Evolutionary conservation across 768 basidiomycete genomes (phyloP).

Genomic region (Gymnopilus dilepis): DNA sequence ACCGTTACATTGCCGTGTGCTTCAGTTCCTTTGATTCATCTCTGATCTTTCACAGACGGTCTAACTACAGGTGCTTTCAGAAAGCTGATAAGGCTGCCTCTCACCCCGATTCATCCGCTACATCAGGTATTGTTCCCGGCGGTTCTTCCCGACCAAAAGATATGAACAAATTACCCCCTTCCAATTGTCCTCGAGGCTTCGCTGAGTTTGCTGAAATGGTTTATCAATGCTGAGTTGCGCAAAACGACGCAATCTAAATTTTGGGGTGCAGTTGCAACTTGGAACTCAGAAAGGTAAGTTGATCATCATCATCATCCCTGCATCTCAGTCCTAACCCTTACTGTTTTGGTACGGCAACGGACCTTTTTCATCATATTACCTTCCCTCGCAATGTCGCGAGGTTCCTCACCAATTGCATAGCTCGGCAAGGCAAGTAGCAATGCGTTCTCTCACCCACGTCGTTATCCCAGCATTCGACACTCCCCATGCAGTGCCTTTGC

Average conservation of each 20-base stretch:
- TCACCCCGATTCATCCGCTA: slow-evolving; percentile 25
- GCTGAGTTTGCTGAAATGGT: slow-evolving; percentile 14
- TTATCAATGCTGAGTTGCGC: slow-evolving; percentile 12
- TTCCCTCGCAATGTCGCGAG: slow-evolving; percentile 24
- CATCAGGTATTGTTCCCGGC: slow-evolving; percentile 33
- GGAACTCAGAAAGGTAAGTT: slow-evolving; percentile 21
- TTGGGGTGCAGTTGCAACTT: slow-evolving; percentile 37
- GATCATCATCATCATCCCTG: slow-evolving; percentile 28
- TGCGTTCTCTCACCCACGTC: slow-evolving; percentile 19
- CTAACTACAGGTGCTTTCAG: slow-evolving; percentile 1
- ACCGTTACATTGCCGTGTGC: slow-evolving; percentile 21
- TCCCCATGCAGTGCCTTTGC: neutral
- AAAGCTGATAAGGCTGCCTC: slow-evolving; percentile 18
- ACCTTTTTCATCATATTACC: slow-evolving; percentile 21
- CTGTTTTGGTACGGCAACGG: slow-evolving; percentile 14
- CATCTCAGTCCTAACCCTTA: slow-evolving; percentile 19
- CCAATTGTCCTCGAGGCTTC: slow-evolving; percentile 34
- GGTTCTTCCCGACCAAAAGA: slow-evolving; percentile 32
- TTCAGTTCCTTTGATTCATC: slow-evolving; percentile 24
- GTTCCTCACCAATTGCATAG: slow-evolving; percentile 16
- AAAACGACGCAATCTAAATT: slow-evolving; percentile 29
- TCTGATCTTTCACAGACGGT: slow-evolving; percentile 21
- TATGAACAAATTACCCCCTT: slow-evolving; percentile 26
- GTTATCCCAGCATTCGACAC: slow-evolving; percentile 17
- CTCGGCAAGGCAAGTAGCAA: neutral